Evolutionary conservation across 106 monocot genomes (phyloP).

Genomic region (Acorus gramineus): DNA sequence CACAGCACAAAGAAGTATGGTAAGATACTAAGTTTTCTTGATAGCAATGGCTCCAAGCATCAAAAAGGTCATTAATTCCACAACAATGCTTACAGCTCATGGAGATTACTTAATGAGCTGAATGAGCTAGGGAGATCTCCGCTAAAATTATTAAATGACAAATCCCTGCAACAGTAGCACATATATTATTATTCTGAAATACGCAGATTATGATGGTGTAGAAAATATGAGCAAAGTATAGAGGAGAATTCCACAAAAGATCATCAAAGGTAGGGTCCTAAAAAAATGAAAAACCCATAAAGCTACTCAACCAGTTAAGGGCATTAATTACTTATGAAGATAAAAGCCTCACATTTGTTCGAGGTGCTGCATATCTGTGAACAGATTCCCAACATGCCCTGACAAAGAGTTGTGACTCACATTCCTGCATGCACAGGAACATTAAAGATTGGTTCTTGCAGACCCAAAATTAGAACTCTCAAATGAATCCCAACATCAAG

Average conservation of each 20-base stretch:
- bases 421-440: conserved; percentile 28
- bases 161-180: conserved; percentile 33
- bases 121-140: conserved; percentile 69
- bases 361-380: conserved; percentile 37
- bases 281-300: background rate
- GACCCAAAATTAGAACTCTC: too few relatives aligned
- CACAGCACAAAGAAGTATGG: too few relatives aligned
- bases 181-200: too few relatives aligned
- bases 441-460: too few relatives aligned
- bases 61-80: background rate
- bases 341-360: conserved; percentile 32
- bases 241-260: too few relatives aligned
- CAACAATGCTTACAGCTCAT: conserved; percentile 41
- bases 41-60: conserved; percentile 1
- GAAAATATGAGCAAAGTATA: too few relatives aligned
- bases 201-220: too few relatives aligned
- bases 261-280: background rate
- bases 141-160: conserved; percentile 60
- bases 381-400: conserved; percentile 45
- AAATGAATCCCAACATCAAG: background rate
- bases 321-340: background rate
- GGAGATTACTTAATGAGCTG: conserved; percentile 39
- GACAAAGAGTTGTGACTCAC: conserved; percentile 46
- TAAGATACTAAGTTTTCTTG: too few relatives aligned
- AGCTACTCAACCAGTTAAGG: too few relatives aligned